Conservation (phyloP, 2,329 filamentous ascomycete genomes). For the Xylariaceae sp. region DNA sequence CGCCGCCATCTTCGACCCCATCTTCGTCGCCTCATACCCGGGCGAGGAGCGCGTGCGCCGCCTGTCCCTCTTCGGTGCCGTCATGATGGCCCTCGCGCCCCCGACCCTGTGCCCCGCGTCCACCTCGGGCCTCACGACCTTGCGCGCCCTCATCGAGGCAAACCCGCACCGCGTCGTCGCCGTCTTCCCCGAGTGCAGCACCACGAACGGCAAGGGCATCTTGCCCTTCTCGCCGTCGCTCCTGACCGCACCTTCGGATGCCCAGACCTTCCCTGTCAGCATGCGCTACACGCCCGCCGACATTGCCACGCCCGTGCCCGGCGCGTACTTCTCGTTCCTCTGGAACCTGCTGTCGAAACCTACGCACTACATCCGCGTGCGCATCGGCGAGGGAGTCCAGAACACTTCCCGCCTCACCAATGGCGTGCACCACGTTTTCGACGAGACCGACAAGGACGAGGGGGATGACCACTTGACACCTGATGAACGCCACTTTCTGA, state of each 20-base stretch:
- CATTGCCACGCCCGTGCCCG: constrained; percentile 84
- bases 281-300: constrained; percentile 85
- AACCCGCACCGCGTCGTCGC: constrained; percentile 75
- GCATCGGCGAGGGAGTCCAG: constrained; percentile 73
- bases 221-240: constrained; percentile 78
- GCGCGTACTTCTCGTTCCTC: constrained; percentile 66
- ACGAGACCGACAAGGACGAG: constrained; percentile 22
- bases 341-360: constrained; percentile 83
- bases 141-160: constrained; percentile 58
- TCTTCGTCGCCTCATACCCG: constrained; percentile 87
- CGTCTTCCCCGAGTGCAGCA: constrained; percentile 90
- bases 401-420: constrained; percentile 41
- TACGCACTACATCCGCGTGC: constrained; percentile 84
- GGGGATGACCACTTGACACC: constrained; percentile 29
- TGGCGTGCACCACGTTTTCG: constrained; percentile 15
- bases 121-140: constrained; percentile 49
- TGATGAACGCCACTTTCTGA: constrained; percentile 68
- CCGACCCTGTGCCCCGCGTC: constrained; percentile 33
- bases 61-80: constrained; percentile 72
- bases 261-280: constrained; percentile 85
- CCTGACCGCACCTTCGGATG: constrained; percentile 59
- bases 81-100: constrained; percentile 65
- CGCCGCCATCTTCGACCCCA: constrained; percentile 90
- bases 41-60: constrained; percentile 67
- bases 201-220: constrained; percentile 89